These are phyloP conservation scores for Medicago lupulina DNA, from an alignment of 306 rosid genomes.

Conservation along the genomic window DNA sequence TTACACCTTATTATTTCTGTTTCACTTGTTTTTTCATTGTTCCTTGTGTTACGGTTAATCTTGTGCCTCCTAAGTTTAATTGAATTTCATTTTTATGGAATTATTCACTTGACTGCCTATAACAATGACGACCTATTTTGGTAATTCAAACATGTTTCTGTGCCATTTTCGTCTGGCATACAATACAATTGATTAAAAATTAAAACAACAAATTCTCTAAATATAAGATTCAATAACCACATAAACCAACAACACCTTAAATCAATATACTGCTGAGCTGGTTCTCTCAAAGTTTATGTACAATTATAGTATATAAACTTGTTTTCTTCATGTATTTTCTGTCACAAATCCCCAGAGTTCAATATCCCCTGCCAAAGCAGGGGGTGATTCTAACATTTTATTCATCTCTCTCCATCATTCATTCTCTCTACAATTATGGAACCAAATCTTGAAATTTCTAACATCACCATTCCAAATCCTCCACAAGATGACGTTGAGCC, in stretches of 20 bases:
- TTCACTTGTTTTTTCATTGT: background rate
- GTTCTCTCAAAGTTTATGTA: background rate
- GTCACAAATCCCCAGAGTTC: background rate
- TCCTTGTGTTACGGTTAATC: background rate
- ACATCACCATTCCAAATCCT: background rate
- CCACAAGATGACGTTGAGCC: background rate
- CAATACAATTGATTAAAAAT: background rate
- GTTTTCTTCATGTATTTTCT: background rate
- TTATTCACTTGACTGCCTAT: background rate
- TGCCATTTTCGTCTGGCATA: background rate
- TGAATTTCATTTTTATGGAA: background rate
- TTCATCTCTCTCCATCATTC: background rate
- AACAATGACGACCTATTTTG: background rate
- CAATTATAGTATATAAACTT: slow-evolving; percentile 16
- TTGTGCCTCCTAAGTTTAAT: background rate
- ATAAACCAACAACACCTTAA: background rate
- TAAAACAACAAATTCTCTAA: slow-evolving; percentile 8
- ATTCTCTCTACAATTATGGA: slow-evolving; percentile 29
- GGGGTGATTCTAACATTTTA: background rate
- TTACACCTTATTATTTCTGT: background rate
- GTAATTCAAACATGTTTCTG: background rate
- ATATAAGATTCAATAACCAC: slow-evolving; percentile 16
- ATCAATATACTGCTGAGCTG: slow-evolving; percentile 21
- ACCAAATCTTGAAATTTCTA: background rate
- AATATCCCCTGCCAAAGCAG: slow-evolving; percentile 32